phyloP scores from a whole-genome alignment of 441 rosid genomes.

The Metrosideros polymorpha region DNA sequence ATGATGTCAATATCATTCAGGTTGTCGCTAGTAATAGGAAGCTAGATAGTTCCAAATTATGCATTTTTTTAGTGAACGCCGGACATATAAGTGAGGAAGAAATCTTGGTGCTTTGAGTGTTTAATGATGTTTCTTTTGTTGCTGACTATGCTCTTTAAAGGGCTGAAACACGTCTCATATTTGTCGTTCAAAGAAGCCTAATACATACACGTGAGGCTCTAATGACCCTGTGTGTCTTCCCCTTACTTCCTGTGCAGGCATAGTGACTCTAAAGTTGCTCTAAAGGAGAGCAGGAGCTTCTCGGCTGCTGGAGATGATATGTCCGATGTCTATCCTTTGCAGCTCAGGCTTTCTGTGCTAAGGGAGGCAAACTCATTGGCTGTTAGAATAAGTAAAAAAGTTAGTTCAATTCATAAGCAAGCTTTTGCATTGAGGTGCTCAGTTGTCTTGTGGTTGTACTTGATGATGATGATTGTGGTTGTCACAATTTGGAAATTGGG shows the following conservation, averaged over 20 bases:
- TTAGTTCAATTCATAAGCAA: conserved; percentile 9
- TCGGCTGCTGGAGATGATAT: conserved; percentile 83
- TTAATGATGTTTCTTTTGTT: neutral
- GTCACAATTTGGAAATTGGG: neutral
- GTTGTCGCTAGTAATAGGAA: neutral
- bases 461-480: neutral
- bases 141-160: neutral
- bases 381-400: conserved; percentile 92
- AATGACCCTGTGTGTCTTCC: conserved; percentile 1
- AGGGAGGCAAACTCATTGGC: conserved; percentile 65
- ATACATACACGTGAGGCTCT: neutral
- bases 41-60: neutral
- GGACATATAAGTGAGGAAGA: neutral
- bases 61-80: neutral
- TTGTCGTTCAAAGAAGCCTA: neutral
- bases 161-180: neutral
- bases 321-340: conserved; percentile 91
- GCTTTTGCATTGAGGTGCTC: neutral
- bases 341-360: conserved; percentile 67
- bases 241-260: conserved; percentile 42
- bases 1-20: neutral
- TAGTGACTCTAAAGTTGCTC: conserved; percentile 58
- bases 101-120: neutral
- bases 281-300: conserved; percentile 58
- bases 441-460: neutral